Conservation (phyloP, 73 alveolate genomes). For the Uronychia setigera region DNA sequence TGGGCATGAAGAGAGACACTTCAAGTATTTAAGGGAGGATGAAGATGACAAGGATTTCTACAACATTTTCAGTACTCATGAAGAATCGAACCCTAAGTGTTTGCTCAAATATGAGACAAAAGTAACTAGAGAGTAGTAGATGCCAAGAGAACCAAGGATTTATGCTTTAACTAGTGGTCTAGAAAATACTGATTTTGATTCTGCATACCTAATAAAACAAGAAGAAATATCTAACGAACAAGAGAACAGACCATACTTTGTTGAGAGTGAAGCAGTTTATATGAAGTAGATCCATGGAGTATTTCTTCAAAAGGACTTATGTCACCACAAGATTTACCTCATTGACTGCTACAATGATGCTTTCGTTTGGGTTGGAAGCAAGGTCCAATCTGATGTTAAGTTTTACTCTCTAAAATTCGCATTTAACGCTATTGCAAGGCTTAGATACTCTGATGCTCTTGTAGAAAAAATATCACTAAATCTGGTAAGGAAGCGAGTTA, state of each 20-base stretch:
- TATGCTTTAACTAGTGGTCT: constrained; percentile 15
- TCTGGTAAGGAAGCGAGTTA: no score
- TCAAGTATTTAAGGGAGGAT: constrained; percentile 14
- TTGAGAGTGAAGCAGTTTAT: constrained; percentile 25
- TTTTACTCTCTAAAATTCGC: neutral
- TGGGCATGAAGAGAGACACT: neutral
- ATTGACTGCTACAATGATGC: constrained; percentile 39
- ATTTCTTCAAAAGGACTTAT: constrained; percentile 15
- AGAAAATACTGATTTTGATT: constrained; percentile 17
- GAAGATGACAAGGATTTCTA: neutral
- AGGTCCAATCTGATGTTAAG: neutral
- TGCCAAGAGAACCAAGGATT: constrained; percentile 44
- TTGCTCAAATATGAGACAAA: constrained; percentile 31
- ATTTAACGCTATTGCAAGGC: no score
- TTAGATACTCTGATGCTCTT: no score
- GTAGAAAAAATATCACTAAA: no score
- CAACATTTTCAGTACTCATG: neutral
- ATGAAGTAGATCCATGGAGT: constrained; percentile 34
- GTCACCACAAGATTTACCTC: constrained; percentile 17
- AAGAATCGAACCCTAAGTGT: neutral
- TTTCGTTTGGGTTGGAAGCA: constrained; percentile 42
- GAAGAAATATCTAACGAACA: neutral
- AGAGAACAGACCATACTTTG: neutral
- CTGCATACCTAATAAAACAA: constrained; percentile 1
- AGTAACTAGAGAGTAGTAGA: neutral